Conservation (phyloP, 805 yeast species). For the Peterozyma xylosa region DNA sequence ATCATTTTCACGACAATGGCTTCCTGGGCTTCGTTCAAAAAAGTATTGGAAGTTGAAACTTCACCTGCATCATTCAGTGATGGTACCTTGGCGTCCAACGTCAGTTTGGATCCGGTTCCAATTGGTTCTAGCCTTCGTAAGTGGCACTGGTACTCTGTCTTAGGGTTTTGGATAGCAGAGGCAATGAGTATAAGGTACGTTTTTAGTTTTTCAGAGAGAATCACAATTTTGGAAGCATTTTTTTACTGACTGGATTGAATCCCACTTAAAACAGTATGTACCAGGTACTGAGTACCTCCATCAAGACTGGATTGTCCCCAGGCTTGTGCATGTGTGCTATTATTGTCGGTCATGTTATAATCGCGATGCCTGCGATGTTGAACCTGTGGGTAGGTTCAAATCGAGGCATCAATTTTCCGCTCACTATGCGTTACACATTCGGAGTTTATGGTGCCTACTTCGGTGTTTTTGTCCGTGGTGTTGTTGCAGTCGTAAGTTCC, state of each 20-base stretch:
- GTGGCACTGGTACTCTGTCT: conserved; percentile 1
- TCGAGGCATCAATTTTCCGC: conserved; percentile 26
- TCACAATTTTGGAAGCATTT: too few species aligned
- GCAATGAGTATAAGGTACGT: neutral
- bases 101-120: conserved; percentile 1
- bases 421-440: conserved; percentile 22
- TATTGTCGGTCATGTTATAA: conserved; percentile 12
- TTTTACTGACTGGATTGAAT: too few species aligned
- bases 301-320: conserved; percentile 10
- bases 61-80: conserved; percentile 1
- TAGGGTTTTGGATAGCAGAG: conserved; percentile 5
- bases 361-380: conserved; percentile 9
- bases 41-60: neutral
- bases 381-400: conserved; percentile 24
- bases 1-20: too few species aligned
- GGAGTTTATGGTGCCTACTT: conserved; percentile 23
- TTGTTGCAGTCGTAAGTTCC: conserved; percentile 17
- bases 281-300: neutral
- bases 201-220: too few species aligned
- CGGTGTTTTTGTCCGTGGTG: conserved; percentile 21
- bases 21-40: neutral
- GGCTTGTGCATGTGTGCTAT: conserved; percentile 10
- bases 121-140: neutral
- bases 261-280: conserved; percentile 1
- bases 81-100: neutral